phyloP scores from a whole-genome alignment of 805 yeast species.

The Sugiyamaella mastotermitis region DNA sequence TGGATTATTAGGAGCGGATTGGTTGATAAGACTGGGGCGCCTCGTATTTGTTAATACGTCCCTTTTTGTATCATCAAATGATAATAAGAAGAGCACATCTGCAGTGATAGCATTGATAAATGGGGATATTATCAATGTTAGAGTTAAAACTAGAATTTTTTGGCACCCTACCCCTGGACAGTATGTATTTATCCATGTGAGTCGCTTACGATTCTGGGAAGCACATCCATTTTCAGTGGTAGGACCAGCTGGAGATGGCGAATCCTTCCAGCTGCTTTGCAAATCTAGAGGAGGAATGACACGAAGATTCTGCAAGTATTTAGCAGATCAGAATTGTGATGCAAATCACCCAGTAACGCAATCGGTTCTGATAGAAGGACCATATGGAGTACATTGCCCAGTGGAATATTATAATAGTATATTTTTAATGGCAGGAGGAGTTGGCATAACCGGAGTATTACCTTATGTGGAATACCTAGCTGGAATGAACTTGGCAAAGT shows the following conservation, averaged over 20 bases:
- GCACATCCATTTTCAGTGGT: slow-evolving; percentile 63
- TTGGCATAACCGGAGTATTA: slow-evolving; percentile 55
- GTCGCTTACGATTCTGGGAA: slow-evolving; percentile 47
- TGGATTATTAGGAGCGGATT: slow-evolving; percentile 63
- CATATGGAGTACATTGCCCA: slow-evolving; percentile 48
- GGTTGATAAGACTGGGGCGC: slow-evolving; percentile 50
- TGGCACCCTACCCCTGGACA: slow-evolving; percentile 60
- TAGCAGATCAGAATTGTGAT: slow-evolving; percentile 29
- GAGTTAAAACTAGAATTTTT: slow-evolving; percentile 44
- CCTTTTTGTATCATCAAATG: slow-evolving; percentile 32
- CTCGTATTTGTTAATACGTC: slow-evolving; percentile 33
- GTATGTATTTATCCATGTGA: slow-evolving; percentile 52
- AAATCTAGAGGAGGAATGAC: slow-evolving; percentile 53
- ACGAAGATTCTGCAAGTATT: slow-evolving; percentile 31
- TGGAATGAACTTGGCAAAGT: slow-evolving; percentile 4
- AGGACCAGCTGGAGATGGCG: slow-evolving; percentile 34
- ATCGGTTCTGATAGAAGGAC: slow-evolving; percentile 52
- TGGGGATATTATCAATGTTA: slow-evolving; percentile 44
- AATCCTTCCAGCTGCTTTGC: slow-evolving; percentile 42
- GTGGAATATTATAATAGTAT: slow-evolving; percentile 43
- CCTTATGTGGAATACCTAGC: slow-evolving; percentile 37
- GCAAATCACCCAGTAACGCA: slow-evolving; percentile 30
- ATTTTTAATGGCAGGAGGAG: slow-evolving; percentile 56
- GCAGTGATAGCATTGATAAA: slow-evolving; percentile 39
- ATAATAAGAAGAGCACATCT: slow-evolving; percentile 26